Evolutionary conservation across 495 filamentous ascomycete genomes (phyloP).

Genomic region (Tuber brumale): DNA sequence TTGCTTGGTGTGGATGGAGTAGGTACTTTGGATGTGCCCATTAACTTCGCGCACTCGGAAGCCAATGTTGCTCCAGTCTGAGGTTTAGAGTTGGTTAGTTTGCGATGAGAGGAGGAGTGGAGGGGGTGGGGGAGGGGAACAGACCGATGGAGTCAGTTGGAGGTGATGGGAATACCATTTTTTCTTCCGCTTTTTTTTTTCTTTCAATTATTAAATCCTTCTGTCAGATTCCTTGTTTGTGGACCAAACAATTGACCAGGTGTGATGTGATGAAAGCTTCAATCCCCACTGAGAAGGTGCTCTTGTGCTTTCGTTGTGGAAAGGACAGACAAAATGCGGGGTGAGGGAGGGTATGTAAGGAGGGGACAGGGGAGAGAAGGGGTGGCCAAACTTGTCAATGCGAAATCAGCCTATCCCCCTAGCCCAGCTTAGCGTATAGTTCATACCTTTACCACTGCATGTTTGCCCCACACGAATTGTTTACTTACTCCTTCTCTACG

Average conservation of each 20-base stretch:
- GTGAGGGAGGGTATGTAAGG: constrained; percentile 5
- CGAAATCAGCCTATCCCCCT: background rate
- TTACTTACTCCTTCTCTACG: background rate
- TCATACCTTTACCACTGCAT: background rate
- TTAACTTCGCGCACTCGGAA: constrained; percentile 87
- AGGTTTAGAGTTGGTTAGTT: constrained; percentile 8
- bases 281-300: background rate
- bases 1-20: constrained; percentile 59
- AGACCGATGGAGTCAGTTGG: constrained; percentile 69
- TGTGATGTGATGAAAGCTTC: constrained; percentile 5
- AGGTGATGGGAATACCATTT: constrained; percentile 65
- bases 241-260: background rate
- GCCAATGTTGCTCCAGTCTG: constrained; percentile 84
- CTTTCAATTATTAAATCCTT: background rate
- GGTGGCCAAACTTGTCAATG: background rate
- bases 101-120: background rate
- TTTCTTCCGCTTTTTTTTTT: background rate
- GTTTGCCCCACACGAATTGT: background rate
- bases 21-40: constrained; percentile 70
- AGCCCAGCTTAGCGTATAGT: too few species aligned
- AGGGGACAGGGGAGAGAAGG: background rate
- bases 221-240: background rate
- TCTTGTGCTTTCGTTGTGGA: background rate
- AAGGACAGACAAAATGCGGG: constrained; percentile 4
- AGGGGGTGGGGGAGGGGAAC: constrained; percentile 8